Base-by-base conservation (phyloP, 805 yeast genomes). In the Candida palmyrensis region DNA sequence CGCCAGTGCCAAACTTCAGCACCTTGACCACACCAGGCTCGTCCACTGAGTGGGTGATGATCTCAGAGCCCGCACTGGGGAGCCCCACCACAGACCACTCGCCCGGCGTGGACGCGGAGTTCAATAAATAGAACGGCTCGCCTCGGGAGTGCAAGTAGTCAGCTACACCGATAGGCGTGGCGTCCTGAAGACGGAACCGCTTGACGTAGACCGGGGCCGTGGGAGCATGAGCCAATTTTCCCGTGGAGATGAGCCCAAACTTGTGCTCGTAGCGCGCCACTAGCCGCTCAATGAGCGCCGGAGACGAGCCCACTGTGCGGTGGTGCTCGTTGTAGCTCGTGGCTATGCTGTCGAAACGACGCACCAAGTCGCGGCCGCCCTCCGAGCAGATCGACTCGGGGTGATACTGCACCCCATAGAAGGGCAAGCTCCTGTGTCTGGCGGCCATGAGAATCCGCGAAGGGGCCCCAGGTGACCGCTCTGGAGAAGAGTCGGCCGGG, bases 341-440 rank as follows among this genome's bases (percentile, higher is more conserved):
- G 3, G 83, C 78, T 11, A 73, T 38, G 0, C 27, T 19, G 68
- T 81, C 76, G 51, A 90, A 90, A 49, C 83, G 84, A 7, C 45
- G 41, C 3, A 89, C 55, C 32, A 92, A 53, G 8, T 53, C 47
- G 2, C 50, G 66, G 2, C 98, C 98, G 29, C 60, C 46, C 10
- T 68, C 62, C 0, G 97, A 87, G 46, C 96, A 86, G 25, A 90
- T 77, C 1, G 96, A 87, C 50, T 92, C 99, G 0, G 98, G 98
- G 49, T 92, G 99, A 49, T 89, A 94, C 49, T 92, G 99, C 2
- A 92, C 97, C 1, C 96, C 98, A 53, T 68, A 90, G 62, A 82
- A 83, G 0, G 97, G 97, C 14, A 61, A 57, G 0, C 23, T 13
- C 0, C 30, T 43, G 48, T 85, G 89, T 48, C 62, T 71, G 0